Conservation (phyloP, 495 filamentous ascomycete species). For the Glonium stellatum region DNA sequence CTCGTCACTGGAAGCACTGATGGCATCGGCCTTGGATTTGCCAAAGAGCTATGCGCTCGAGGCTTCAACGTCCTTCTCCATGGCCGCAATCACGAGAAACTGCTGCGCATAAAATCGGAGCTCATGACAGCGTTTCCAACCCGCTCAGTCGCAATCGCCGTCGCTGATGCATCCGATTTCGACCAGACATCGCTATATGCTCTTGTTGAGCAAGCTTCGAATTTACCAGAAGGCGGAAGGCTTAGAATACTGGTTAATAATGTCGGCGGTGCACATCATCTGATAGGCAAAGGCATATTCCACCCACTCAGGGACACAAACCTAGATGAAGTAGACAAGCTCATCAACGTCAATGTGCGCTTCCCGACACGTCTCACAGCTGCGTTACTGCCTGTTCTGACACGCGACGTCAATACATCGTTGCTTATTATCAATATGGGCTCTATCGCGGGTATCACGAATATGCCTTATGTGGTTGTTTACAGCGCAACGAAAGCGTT, state of each 20-base stretch:
- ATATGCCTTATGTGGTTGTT: neutral
- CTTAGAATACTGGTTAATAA: conserved; percentile 47
- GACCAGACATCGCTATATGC: conserved; percentile 17
- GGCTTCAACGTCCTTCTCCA: conserved; percentile 56
- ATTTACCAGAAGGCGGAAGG: conserved; percentile 13
- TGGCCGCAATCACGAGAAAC: conserved; percentile 46
- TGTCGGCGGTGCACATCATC: conserved; percentile 36
- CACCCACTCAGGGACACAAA: conserved; percentile 25
- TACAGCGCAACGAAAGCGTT: conserved; percentile 3
- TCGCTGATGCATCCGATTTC: conserved; percentile 34
- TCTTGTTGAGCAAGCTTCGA: conserved; percentile 21
- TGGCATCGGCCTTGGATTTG: conserved; percentile 48
- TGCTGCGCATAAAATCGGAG: conserved; percentile 31
- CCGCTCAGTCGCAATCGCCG: conserved; percentile 25
- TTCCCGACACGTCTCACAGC: conserved; percentile 41
- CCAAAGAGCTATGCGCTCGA: conserved; percentile 16
- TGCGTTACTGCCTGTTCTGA: conserved; percentile 32
- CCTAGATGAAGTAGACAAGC: conserved; percentile 17
- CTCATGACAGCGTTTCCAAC: conserved; percentile 34
- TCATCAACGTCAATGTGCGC: conserved; percentile 24
- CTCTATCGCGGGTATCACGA: neutral
- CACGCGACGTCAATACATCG: neutral
- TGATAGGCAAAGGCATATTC: conserved; percentile 14
- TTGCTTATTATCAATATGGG: neutral
- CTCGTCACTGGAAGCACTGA: conserved; percentile 54